These are phyloP conservation scores for Monosporozyma aerobia DNA, from an alignment of 805 yeast genomes.

Conservation along the genomic window DNA sequence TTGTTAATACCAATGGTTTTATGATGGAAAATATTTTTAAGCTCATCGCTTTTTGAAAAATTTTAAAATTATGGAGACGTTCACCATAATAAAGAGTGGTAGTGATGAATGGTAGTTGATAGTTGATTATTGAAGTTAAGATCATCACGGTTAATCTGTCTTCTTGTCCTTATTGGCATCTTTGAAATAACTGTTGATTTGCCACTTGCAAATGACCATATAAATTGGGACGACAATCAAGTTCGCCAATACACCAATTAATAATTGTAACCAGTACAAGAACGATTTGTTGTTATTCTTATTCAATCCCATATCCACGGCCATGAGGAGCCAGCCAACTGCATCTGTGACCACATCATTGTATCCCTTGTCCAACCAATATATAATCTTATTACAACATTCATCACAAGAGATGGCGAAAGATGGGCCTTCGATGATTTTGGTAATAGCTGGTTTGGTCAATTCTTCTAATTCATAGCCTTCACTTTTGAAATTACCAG, in stretches of 20 bases:
- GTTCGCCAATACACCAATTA: conserved; percentile 40
- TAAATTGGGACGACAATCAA: conserved; percentile 51
- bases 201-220: conserved; percentile 40
- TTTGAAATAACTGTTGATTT: conserved; percentile 37
- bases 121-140: too few species aligned
- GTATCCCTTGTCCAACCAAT: conserved; percentile 51
- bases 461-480: conserved; percentile 74
- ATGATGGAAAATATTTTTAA: neutral
- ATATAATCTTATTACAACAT: conserved; percentile 55
- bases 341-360: conserved; percentile 73
- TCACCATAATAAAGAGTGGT: neutral
- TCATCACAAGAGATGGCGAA: conserved; percentile 53
- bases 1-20: neutral
- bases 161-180: neutral
- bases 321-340: conserved; percentile 72
- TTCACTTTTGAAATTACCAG: conserved; percentile 86
- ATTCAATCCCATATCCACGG: conserved; percentile 56
- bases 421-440: conserved; percentile 77
- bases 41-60: neutral
- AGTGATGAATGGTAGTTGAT: too few species aligned
- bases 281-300: conserved; percentile 42
- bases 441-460: conserved; percentile 81
- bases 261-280: conserved; percentile 43
- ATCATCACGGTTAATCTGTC: neutral
- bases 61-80: neutral